Evolutionary conservation across 306 rosid genomes (phyloP), one percentile per base, ranked within the genome.

Genomic region (Medicago lupulina): DNA sequence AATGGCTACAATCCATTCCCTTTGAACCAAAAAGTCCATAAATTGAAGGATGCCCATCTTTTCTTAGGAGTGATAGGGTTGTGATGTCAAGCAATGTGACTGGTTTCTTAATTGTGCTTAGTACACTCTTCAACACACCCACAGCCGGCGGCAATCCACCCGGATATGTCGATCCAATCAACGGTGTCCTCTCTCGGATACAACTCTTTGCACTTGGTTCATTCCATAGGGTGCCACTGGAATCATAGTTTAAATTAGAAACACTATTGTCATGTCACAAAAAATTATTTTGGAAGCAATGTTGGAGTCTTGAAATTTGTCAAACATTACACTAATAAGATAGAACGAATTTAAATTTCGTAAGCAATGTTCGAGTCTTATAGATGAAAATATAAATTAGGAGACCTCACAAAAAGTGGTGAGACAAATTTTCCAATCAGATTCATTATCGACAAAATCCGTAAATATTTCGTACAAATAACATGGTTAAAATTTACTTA

Each of bases 21-120:
- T 79, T 69, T 16, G 43, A 8, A 5, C 95, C 96, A 15, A 46
- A 71, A 4, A 90, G 77, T 9, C 97, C 98, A 79, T 90, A 95
- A 28, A 74, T 64, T 0, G 97, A 95, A 75, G 99, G 99, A 40
- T 95, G 99, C 0, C 90, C 97, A 76, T 95, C 99, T 80, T 90
- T 92, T 21, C 99, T 79, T 2, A 95, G 85, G 34, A 92, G 77
- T 1, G 98, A 95, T 36, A 92, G 87, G 9, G 79, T 78, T 39
- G 98, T 95, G 61, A 95, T 78, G 66, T 95, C 97, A 0, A 95
- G 90, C 61, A 95, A 54, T 1, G 87, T 81, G 5, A 95, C 90
- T 0, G 97, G 93, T 21, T 81, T 90, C 64, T 59, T 86, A 1
- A 92, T 83, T 71, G 55, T 92, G 40, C 78, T 67, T 9, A 95